phyloP scores from a whole-genome alignment of 1,284 basidiomycete species.

The Wolfiporia cocos region DNA sequence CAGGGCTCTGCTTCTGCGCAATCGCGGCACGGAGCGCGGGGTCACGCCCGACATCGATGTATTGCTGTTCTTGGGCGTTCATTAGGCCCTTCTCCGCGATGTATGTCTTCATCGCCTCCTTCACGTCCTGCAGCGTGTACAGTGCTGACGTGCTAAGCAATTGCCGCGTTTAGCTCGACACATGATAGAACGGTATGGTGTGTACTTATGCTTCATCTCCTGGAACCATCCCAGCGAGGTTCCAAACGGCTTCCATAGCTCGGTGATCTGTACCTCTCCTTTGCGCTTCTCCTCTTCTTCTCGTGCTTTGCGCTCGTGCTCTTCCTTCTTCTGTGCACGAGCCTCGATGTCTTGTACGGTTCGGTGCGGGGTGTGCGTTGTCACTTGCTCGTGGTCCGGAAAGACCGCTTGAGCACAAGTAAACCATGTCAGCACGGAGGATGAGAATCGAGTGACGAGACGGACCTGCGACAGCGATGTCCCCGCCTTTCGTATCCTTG shows the following conservation, averaged over 20 bases:
- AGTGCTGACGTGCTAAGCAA: conserved; percentile 40
- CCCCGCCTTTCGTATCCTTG: conserved; percentile 68
- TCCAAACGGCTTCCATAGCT: conserved; percentile 73
- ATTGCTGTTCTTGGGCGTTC: conserved; percentile 60
- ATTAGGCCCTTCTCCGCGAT: conserved; percentile 55
- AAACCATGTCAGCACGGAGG: not conserved
- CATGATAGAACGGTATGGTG: not conserved
- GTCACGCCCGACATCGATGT: conserved; percentile 61
- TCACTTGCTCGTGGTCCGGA: conserved; percentile 50
- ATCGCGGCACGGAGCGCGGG: conserved; percentile 42
- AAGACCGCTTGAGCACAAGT: conserved; percentile 40
- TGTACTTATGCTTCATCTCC: conserved; percentile 47
- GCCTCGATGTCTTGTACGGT: conserved; percentile 62
- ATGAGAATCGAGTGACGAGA: not conserved
- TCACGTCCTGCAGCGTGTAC: conserved; percentile 53
- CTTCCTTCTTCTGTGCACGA: conserved; percentile 47
- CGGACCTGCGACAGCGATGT: conserved; percentile 42
- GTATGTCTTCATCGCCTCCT: conserved; percentile 54
- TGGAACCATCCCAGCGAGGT: conserved; percentile 49
- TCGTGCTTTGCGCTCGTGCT: conserved; percentile 38
- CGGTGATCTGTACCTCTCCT: conserved; percentile 48
- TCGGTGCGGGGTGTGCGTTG: conserved; percentile 42
- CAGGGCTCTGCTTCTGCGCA: conserved; percentile 37
- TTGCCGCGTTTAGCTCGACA: conserved; percentile 1
- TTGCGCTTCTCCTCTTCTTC: conserved; percentile 39